Evolutionary conservation across 2,329 filamentous ascomycete species (phyloP).

Genomic region (Cordyceps cicadae): DNA sequence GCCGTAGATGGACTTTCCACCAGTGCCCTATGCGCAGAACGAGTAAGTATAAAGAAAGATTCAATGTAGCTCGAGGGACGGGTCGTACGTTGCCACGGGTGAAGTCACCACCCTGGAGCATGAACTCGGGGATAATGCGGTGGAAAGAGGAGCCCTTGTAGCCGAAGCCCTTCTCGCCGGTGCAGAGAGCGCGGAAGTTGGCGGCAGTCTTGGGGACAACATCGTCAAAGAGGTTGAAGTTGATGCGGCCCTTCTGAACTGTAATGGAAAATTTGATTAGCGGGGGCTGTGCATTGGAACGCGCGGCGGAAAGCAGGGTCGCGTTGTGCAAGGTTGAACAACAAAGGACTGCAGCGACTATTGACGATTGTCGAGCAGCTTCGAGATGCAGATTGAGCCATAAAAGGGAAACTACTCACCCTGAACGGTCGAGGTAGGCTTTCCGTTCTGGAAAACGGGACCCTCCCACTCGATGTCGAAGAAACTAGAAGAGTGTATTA

Average conservation of each 20-base stretch:
- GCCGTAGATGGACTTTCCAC: conserved; percentile 90
- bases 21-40: conserved; percentile 57
- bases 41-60: conserved; percentile 15
- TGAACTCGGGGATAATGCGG: conserved; percentile 87
- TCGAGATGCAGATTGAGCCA: not conserved
- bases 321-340: not conserved
- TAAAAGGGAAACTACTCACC: conserved; percentile 39
- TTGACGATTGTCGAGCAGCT: not conserved
- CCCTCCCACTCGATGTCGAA: conserved; percentile 70
- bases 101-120: conserved; percentile 96
- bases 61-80: not conserved
- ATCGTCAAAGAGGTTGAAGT: conserved; percentile 80
- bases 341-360: not conserved
- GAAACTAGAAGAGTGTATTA: conserved; percentile 38
- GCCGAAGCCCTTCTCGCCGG: conserved; percentile 69
- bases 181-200: conserved; percentile 84
- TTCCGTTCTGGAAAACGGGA: conserved; percentile 55
- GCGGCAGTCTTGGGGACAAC: conserved; percentile 78
- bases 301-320: not conserved
- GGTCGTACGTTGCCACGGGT: conserved; percentile 76
- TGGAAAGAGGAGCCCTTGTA: conserved; percentile 83
- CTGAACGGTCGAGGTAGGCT: conserved; percentile 46
- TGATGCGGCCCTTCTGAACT: conserved; percentile 73
- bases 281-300: not conserved
- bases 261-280: conserved; percentile 16